These are phyloP conservation scores for Sclerotinia sclerotiorum DNA, from an alignment of 2,329 filamentous ascomycete species.

Conservation along the genomic window DNA sequence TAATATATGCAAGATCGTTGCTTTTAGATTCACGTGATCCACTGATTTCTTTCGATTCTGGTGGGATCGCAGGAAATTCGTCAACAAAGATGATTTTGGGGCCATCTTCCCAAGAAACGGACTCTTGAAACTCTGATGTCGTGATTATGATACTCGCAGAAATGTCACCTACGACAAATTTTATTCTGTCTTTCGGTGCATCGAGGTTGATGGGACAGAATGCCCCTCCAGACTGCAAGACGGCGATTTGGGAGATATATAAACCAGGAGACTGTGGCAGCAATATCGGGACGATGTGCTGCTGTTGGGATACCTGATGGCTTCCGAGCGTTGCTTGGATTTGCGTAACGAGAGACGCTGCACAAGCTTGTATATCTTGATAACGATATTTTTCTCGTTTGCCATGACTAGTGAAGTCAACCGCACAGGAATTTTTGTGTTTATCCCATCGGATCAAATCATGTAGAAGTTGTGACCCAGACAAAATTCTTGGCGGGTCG, in stretches of 20 bases:
- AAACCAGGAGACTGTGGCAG: slow-evolving; percentile 74
- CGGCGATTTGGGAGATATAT: slow-evolving; percentile 74
- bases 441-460: slow-evolving; percentile 56
- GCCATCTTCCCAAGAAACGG: slow-evolving; percentile 43
- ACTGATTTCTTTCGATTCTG: background rate
- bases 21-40: slow-evolving; percentile 26
- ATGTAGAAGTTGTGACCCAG: slow-evolving; percentile 59
- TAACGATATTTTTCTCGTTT: slow-evolving; percentile 36
- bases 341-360: slow-evolving; percentile 31
- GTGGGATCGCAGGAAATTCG: slow-evolving; percentile 33
- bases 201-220: slow-evolving; percentile 85
- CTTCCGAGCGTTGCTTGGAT: slow-evolving; percentile 28
- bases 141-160: slow-evolving; percentile 68
- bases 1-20: slow-evolving; percentile 70
- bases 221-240: slow-evolving; percentile 77
- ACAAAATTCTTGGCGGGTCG: slow-evolving; percentile 49
- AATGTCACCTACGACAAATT: slow-evolving; percentile 79
- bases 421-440: slow-evolving; percentile 48
- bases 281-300: slow-evolving; percentile 69
- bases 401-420: slow-evolving; percentile 62
- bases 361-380: slow-evolving; percentile 46
- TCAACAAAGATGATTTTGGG: slow-evolving; percentile 46
- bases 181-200: slow-evolving; percentile 71
- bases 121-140: slow-evolving; percentile 48
- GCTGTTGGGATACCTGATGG: slow-evolving; percentile 29